These are phyloP conservation scores for Actinomucor elegans DNA, from an alignment of 371 early-diverging fungal genomes.

Conservation along the genomic window DNA sequence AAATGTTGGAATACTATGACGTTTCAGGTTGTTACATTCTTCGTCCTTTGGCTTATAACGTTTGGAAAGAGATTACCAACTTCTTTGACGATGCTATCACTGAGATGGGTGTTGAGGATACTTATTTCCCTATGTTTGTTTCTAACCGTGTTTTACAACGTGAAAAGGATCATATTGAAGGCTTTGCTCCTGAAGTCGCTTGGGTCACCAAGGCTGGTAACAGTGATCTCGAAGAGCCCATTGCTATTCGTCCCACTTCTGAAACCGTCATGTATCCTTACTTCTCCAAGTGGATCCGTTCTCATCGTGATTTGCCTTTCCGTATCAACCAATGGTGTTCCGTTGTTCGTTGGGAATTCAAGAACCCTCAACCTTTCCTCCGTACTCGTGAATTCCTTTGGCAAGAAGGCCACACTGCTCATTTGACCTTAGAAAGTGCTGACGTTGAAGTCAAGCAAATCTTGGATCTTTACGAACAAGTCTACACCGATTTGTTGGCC, in stretches of 20 bases:
- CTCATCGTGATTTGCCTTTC: constrained; percentile 98
- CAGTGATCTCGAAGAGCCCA: constrained; percentile 93
- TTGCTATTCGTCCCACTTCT: constrained; percentile 99
- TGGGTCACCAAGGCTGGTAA: constrained; percentile 99
- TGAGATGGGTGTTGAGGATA: constrained; percentile 95
- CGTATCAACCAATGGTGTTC: constrained; percentile 99
- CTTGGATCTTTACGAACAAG: constrained; percentile 93
- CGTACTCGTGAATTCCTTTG: constrained; percentile 99
- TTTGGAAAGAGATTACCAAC: constrained; percentile 96
- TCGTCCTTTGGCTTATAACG: constrained; percentile 95
- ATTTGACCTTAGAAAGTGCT: constrained; percentile 90
- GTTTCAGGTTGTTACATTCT: constrained; percentile 99
- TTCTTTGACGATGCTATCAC: constrained; percentile 94
- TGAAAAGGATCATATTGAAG: constrained; percentile 99
- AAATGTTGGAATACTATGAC: constrained; percentile 99
- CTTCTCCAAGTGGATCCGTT: constrained; percentile 98
- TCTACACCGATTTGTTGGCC: constrained; percentile 98
- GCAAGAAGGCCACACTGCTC: constrained; percentile 99
- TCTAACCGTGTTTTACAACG: constrained; percentile 88
- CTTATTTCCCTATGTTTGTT: constrained; percentile 99
- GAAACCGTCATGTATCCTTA: constrained; percentile 99
- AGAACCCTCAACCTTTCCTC: constrained; percentile 99
- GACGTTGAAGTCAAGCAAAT: constrained; percentile 92
- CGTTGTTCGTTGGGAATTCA: constrained; percentile 99
- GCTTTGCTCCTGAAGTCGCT: constrained; percentile 99